Base-by-base conservation (phyloP, 1,284 basidiomycete species). In the Leccinum angustisporum region DNA sequence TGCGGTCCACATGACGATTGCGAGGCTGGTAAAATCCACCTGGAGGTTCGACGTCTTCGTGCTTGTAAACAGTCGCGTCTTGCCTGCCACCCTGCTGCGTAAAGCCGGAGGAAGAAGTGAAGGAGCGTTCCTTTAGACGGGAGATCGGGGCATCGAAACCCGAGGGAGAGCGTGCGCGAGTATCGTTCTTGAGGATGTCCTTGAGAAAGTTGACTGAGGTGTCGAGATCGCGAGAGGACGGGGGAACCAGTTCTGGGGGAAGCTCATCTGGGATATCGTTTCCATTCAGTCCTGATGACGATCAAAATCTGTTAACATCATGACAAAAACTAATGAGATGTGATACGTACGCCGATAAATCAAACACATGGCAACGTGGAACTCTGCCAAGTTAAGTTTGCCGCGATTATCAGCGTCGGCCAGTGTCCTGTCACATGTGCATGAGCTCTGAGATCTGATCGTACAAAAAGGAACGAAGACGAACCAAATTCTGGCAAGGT, bases 341-440 rank as follows among this genome's bases (percentile, higher is more conserved):
- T 6, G 31, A 60, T 60, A 85, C 91, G 69, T 77, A 96, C 95
- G 85, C 71, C 97, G 88, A 78, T 97, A 98, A 73, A 99, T 98
- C 61, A 99, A 81, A 63, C 94, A 96, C 97, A 99, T 99, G 1
- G 97, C 97, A 60, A 98, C 93, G 74, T 99, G 95, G 76, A 99
- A 99, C 75, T 99, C 97, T 27, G 94, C 92, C 52, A 97, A 81
- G 72, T 98, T 98, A 61, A 98, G 85, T 77, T 95, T 96, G 34
- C 95, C 95, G 40, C 94, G 87, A 77, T 97, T 94, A 68, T 95
- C 91, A 48, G 85, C 84, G 76, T 98, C 95, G 30, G 94, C 92
- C 9, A 97, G 83, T 33, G 87, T 90, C 94, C 94, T 96, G 68
- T 62, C 57, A 8, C 57, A n/a, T 9, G 46, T 31, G 11, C 52